phyloP scores from a whole-genome alignment of 2,329 filamentous ascomycete species.

The Onygenales sp. region DNA sequence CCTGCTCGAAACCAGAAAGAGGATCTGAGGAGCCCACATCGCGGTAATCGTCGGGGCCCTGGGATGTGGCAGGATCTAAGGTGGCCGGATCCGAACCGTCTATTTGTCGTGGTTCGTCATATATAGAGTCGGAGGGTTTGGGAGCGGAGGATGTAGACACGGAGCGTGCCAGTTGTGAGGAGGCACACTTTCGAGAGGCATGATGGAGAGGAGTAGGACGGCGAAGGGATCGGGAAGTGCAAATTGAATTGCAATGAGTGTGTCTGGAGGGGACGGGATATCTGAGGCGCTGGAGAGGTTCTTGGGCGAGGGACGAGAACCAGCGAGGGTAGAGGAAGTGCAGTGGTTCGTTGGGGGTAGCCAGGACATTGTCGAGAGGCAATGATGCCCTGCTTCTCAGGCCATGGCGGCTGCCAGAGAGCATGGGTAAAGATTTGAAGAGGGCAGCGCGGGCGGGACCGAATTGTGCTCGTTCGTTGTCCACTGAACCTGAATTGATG shows the following conservation, averaged over 20 bases:
- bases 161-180: too few relatives aligned
- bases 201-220: too few relatives aligned
- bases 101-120: too few relatives aligned
- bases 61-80: too few relatives aligned
- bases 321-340: constrained; percentile 38
- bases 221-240: too few relatives aligned
- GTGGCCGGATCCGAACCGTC: too few relatives aligned
- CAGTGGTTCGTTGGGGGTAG: constrained; percentile 32
- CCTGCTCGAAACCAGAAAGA: too few relatives aligned
- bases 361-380: constrained; percentile 26
- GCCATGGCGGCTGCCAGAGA: constrained; percentile 32
- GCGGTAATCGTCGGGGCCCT: too few relatives aligned
- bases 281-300: background rate
- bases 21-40: too few relatives aligned
- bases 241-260: constrained; percentile 5
- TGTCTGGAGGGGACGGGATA: background rate
- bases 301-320: constrained; percentile 20
- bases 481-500: background rate
- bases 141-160: too few relatives aligned
- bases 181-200: too few relatives aligned
- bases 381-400: constrained; percentile 30
- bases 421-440: constrained; percentile 23
- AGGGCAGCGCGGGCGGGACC: constrained; percentile 1
- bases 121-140: too few relatives aligned
- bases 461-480: constrained; percentile 1